phyloP scores from a whole-genome alignment of 768 basidiomycete species.

The Boletus sensibilis region DNA sequence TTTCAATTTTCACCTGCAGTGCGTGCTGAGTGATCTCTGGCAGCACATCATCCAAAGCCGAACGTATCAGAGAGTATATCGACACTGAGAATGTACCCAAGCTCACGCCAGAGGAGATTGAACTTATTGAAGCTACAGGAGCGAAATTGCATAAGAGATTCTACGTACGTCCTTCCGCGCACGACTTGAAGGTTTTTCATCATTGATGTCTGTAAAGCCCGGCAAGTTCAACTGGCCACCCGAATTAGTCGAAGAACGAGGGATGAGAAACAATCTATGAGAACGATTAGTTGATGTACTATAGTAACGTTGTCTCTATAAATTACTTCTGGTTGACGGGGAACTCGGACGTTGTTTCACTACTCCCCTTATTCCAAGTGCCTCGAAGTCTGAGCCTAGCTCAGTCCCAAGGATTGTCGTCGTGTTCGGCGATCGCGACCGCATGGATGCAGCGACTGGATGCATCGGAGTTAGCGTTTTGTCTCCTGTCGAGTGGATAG shows the following conservation, averaged over 20 bases:
- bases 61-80: conserved; percentile 35
- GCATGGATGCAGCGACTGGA: too few species aligned
- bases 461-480: too few species aligned
- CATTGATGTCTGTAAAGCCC: conserved; percentile 12
- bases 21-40: neutral
- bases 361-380: too few species aligned
- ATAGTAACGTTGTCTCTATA: neutral
- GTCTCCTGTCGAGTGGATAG: too few species aligned
- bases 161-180: conserved; percentile 22
- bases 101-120: conserved; percentile 27
- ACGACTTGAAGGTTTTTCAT: neutral
- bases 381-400: too few species aligned
- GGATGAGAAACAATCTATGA: neutral
- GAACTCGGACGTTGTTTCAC: too few species aligned
- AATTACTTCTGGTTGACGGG: neutral
- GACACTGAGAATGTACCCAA: conserved; percentile 30
- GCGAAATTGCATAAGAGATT: conserved; percentile 22
- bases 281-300: neutral
- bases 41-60: conserved; percentile 36
- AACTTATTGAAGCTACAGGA: conserved; percentile 27
- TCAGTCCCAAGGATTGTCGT: too few species aligned
- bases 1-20: neutral
- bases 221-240: conserved; percentile 14
- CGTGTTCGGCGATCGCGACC: too few species aligned
- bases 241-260: conserved; percentile 8